Evolutionary conservation across 805 yeast species (phyloP), one percentile per base, ranked within the genome.

Genomic region (Debaryomyces castellii): DNA sequence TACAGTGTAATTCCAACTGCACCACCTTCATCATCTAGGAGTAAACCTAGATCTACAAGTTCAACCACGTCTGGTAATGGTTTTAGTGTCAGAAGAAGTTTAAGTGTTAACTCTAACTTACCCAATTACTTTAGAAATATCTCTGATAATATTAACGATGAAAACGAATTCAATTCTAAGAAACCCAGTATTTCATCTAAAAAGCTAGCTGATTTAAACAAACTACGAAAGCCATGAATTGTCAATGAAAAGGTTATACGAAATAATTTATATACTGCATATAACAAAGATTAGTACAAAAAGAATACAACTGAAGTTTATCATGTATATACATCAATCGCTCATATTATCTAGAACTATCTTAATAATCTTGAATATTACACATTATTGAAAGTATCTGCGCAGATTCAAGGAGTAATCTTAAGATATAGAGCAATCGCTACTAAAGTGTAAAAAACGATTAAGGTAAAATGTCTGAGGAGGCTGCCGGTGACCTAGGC

Each of bases 1-100:
- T 86, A 82, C 57, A 80, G 87, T 2, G 87, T 86, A 17, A 82
- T 86, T 10, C 92, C 92, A 18, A 86, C 90, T 0, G 89, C 89
- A 0, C 90, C 90, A 1, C 77, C 77, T 1, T 56, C 68, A 35
- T 40, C 40, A 21, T 50, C 55, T 41, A 39, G 43, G 11, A 46
- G 46, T 17, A 53, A 51, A 22, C 16, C 39, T 35, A 47, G 38
- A 34, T 38, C 45, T 14, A 50, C 43, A 12, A 36, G 41, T 17
- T 22, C 17, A 21, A 20, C 40, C 24, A 25, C 41, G 21, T 25
- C 46, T 41, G 36, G 37, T 14, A 48, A 41, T 32, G 51, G 46
- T 27, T 64, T 64, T 45, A 61, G 67, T 42, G 30, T 64, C 6
- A 54, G 69, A 38, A 47, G 58, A 41, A 65, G 69, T 43, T 49